A percentile compares a stretch with the other conserved stretches of the same genome.
phyloP scores from a whole-genome alignment of 306 rosid species.

The Prunus campanulata region DNA sequence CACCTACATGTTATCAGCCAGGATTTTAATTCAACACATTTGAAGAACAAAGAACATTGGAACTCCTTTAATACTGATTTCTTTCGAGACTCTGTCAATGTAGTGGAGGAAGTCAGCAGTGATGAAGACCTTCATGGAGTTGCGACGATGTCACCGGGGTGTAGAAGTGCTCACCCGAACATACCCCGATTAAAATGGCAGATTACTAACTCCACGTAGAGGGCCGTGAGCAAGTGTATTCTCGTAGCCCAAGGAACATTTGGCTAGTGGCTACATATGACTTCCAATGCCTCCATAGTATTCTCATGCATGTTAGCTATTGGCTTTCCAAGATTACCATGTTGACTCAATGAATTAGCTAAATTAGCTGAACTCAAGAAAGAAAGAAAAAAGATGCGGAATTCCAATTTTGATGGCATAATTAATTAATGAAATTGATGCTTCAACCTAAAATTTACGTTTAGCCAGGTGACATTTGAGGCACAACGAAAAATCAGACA shows the following conservation, averaged over 20 bases:
- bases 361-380: too few species aligned
- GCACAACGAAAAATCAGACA: too few species aligned
- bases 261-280: too few species aligned
- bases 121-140: slow-evolving; percentile 57
- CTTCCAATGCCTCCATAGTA: too few species aligned
- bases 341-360: too few species aligned
- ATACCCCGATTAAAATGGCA: slow-evolving; percentile 73
- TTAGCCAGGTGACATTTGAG: too few species aligned
- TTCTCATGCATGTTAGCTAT: too few species aligned
- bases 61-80: slow-evolving; percentile 84
- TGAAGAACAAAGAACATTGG: slow-evolving; percentile 96
- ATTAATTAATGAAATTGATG: too few species aligned
- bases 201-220: slow-evolving; percentile 29
- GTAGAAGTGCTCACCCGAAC: slow-evolving; percentile 90
- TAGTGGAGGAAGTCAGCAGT: slow-evolving; percentile 55
- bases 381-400: too few species aligned
- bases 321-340: too few species aligned
- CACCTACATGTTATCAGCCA: slow-evolving; percentile 90
- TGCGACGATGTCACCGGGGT: slow-evolving; percentile 67
- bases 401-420: too few species aligned
- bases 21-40: slow-evolving; percentile 74
- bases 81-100: slow-evolving; percentile 68
- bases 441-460: too few species aligned
- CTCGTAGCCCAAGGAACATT: neutral
- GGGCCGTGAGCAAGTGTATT: neutral